Percentiles rank a stretch among this genome's conserved stretches.
These are phyloP conservation scores for Arthrobotrys sphaeroides DNA, from an alignment of 2,329 filamentous ascomycete genomes.

Conservation along the genomic window DNA sequence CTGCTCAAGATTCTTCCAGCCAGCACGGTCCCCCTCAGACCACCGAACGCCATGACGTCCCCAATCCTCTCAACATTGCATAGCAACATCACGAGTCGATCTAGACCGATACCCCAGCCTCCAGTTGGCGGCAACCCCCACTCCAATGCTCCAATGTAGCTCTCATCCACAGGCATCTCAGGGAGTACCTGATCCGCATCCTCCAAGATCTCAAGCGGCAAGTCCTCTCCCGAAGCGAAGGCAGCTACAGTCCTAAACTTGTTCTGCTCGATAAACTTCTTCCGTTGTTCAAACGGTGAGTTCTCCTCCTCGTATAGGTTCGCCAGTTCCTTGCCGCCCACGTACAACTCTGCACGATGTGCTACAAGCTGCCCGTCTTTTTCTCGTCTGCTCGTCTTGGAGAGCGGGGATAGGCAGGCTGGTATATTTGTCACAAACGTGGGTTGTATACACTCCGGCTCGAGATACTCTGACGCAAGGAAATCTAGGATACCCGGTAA, in stretches of 20 bases:
- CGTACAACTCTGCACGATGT: conserved; percentile 85
- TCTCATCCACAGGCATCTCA: conserved; percentile 74
- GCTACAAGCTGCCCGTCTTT: conserved; percentile 76
- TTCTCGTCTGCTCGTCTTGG: conserved; percentile 59
- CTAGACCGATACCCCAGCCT: conserved; percentile 94
- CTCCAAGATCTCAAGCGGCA: conserved; percentile 54
- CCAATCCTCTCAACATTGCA: conserved; percentile 79
- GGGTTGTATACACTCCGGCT: conserved; percentile 73
- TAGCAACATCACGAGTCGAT: conserved; percentile 91
- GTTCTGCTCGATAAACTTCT: conserved; percentile 77
- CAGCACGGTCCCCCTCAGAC: conserved; percentile 70
- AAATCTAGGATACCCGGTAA: conserved; percentile 79
- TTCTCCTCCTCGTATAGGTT: conserved; percentile 99
- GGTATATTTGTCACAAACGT: conserved; percentile 86
- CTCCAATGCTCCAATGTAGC: conserved; percentile 83
- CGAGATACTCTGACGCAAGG: conserved; percentile 78
- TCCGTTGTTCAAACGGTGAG: conserved; percentile 82
- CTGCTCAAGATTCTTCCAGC: conserved; percentile 55
- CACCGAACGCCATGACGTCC: conserved; percentile 90
- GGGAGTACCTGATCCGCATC: conserved; percentile 62
- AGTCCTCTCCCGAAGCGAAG: conserved; percentile 40
- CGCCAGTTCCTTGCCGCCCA: conserved; percentile 80
- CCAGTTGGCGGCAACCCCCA: conserved; percentile 94
- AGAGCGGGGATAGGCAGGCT: conserved; percentile 68
- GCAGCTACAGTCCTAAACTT: conserved; percentile 60